phyloP scores from a whole-genome alignment of 345 rosid species.

The Eucalyptus pumila region DNA sequence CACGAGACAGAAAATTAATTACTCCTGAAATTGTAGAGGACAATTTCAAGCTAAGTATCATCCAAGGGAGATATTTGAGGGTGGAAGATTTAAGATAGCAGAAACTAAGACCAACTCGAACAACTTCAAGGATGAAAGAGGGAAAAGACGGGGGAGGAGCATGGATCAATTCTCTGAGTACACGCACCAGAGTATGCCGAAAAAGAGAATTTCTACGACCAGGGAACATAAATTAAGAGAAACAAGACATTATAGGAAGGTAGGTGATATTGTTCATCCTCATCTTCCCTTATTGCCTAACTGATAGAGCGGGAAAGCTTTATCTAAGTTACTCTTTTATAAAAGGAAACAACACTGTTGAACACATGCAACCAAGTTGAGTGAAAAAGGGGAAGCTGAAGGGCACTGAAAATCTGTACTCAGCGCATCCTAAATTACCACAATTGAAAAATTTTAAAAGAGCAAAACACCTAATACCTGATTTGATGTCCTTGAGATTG shows the following conservation, averaged over 20 bases:
- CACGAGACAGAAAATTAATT: not conserved
- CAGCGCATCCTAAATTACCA: not conserved
- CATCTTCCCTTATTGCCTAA: not conserved
- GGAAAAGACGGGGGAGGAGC: not conserved
- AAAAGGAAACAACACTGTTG: not conserved
- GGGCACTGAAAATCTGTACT: not conserved
- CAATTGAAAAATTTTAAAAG: not conserved
- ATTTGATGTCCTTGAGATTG: constrained; percentile 35
- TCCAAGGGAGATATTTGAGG: not conserved
- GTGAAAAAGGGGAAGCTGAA: not conserved
- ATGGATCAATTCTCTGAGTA: not conserved
- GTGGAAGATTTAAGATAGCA: not conserved
- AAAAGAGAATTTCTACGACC: not conserved
- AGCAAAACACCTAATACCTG: constrained; percentile 27
- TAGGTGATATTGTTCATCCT: not conserved
- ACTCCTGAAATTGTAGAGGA: not conserved
- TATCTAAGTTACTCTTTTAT: not conserved
- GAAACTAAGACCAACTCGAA: not conserved
- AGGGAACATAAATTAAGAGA: not conserved
- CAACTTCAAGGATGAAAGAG: not conserved
- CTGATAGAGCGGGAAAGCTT: not conserved
- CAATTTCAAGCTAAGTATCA: not conserved
- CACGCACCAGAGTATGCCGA: not conserved
- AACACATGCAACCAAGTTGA: not conserved
- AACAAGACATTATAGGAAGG: not conserved